Base-by-base conservation (phyloP, 164 flowering plant genomes). In the Vitis labrusca region DNA sequence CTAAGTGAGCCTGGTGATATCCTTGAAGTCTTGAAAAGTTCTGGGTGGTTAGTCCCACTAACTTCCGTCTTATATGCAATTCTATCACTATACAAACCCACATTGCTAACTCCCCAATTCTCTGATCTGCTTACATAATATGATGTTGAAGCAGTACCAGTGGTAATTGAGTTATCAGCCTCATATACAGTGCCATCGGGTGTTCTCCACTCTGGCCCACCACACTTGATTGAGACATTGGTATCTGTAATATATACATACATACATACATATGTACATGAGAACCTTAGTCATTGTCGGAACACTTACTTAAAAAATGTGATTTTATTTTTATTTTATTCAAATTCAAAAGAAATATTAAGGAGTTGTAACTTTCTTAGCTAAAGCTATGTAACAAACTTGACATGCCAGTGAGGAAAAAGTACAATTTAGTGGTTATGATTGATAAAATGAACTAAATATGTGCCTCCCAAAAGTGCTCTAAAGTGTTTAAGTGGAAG, bases 1-100 rank as follows among this genome's bases (percentile, higher is more conserved):
- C 78, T 77, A 0, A 80, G 74, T 27, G 83, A 80, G 56, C 73
- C 65, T 0, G 78, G 64, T 8, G 83, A 80, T 10, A 69, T 10
- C 63, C 83, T 69, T 6, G 79, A 19, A 3, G 78, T 72, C 61
- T 60, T 67, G 61, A 61, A 76, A 57, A 79, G 69, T 44, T 71
- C 73, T 10, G 77, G 71, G 52, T 61, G 59, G 29, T 9, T 48
- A 11, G 77, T 52, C 12, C 63, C 53, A 50, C 9, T 23, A 12
- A 64, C 68, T 64, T 56, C 50, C 5, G 54, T 50, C n/a, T 55
- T 57, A 19, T n/a, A 37, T 2, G 44, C 44, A 37, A 37, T 19
- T 8, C 17, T 65, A 12, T 65, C 73, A 50, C 62, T 12, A 59
- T 58, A 69, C 16, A 68, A 51, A 2, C 77, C 77, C 27, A 59